Evolutionary conservation across 2,329 filamentous ascomycete species (phyloP), one percentile per base, ranked within the genome.

Genomic region (Hymenoscyphus fraxineus): DNA sequence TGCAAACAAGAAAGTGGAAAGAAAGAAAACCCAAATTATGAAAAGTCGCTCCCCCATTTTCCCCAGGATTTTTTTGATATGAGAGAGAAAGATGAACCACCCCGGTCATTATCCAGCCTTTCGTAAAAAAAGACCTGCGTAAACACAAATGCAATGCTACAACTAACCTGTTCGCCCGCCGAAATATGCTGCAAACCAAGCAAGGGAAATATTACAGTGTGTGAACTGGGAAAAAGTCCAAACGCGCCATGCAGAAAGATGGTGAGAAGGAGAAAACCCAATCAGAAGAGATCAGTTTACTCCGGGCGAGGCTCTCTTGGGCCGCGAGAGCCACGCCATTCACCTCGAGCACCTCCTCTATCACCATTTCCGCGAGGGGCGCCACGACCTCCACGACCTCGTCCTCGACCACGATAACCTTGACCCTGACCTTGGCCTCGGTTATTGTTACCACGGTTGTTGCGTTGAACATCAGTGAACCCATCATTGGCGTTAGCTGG

Each of bases 381-480:
- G 70, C 75, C 81, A 63, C 85, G 80, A 68, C 78, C 77, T 5
- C 35, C 79, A 60, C 80, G 79, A 66, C 84, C 80, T 38, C 83
- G 82, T 62, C 85, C 80, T 59, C 82, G 79, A 55, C 78, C 76
- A 27, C 78, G 75, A 44, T 77, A 79, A 64, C 85, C 84, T 59
- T 84, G 80, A 64, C 77, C 80, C 71, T 81, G 81, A 63, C 85
- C 84, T 72, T 61, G 31, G 32, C 44, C 27, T 35, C 27, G 27
- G 31, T 57, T 32, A 9, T 32, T 35, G 16, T 59, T 60, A 32
- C 65, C 58, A 38, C 62, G 38, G 44, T 44, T 40, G 35, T 85
- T 85, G 64, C 81, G 78, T 72, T 85, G 85, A 12, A 92, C 89
- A 72, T 89, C 86, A 65, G 89, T 87, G 81, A 92, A 93, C 31